Percentiles rank a stretch among this genome's conserved stretches.
phyloP scores from a whole-genome alignment of 805 yeast genomes.

The Saccharomycopsis guyanensis region DNA sequence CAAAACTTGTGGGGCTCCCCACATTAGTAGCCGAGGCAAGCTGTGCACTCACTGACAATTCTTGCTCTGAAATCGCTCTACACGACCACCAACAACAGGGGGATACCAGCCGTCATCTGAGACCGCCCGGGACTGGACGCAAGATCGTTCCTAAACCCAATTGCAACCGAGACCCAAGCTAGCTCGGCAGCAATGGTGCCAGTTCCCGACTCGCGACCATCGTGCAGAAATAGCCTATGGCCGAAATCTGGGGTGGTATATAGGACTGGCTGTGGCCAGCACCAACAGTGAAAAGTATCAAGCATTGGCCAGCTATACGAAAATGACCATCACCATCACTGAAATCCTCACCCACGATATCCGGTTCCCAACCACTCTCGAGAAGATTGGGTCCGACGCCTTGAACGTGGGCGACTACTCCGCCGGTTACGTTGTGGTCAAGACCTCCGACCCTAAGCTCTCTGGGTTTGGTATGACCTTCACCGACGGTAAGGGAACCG shows the following conservation, averaged over 20 bases:
- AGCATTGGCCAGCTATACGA: too few relatives aligned
- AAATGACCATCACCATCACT: constrained; percentile 27
- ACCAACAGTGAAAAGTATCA: too few relatives aligned
- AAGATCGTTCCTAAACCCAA: too few relatives aligned
- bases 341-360: constrained; percentile 28
- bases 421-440: constrained; percentile 31
- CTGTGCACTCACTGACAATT: too few relatives aligned
- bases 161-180: too few relatives aligned
- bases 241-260: neutral
- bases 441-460: constrained; percentile 26
- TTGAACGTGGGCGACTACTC: constrained; percentile 37
- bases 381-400: constrained; percentile 36
- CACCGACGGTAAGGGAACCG: constrained; percentile 34
- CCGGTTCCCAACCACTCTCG: constrained; percentile 35
- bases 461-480: constrained; percentile 38
- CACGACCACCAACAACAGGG: too few relatives aligned
- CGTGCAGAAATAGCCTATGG: neutral
- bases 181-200: neutral
- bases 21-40: too few relatives aligned
- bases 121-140: too few relatives aligned
- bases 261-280: too few relatives aligned
- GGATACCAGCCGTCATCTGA: too few relatives aligned
- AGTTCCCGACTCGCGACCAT: neutral
- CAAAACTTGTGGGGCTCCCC: too few relatives aligned
- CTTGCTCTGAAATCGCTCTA: too few relatives aligned